Base-by-base conservation (phyloP, 2,329 filamentous ascomycete genomes). In the Fusarium devonianum region DNA sequence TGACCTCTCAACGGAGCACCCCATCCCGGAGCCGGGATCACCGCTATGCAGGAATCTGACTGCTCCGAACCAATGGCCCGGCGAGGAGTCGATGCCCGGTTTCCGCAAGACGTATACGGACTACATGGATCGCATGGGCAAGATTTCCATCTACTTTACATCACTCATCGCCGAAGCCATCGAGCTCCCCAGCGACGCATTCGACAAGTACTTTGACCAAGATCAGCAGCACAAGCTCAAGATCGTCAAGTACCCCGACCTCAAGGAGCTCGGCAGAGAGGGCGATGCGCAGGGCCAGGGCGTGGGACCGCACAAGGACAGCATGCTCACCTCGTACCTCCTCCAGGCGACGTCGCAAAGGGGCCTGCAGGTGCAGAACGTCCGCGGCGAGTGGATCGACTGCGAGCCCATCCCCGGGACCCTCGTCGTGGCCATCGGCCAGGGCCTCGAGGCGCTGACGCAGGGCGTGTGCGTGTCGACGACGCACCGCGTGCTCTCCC, bases 131-230 rank as follows among this genome's bases (percentile, higher is more conserved):
- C 81, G 79, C 58, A 94, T 96, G 90, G 84, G 86, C 53, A 71
- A 73, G 9, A 80, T 95, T 49, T 89, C 86, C 45, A 82, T 87
- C 38, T 77, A 80, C 62, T 95, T 95, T 73, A 93, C 89, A 1
- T 83, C 82, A 9, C 81, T 95, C 21, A 89, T 95, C 61, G 90
- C 91, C 54, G 90, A 95, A 74, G 88, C 89, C n/a, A 87, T 96
- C 55, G 82, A 83, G 8, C 78, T 96, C 5, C 83, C 87, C 0
- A 55, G 78, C 0, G 73, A 80, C 39, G 89, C 91, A 0, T 95
- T 96, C 70, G 76, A 84, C 67, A 84, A 82, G 63, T 95, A 92
- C 77, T 93, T 93, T 72, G 89, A 92, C 68, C 62, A 79, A 76
- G 70, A 81, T 61, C 77, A 83, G 75, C 90, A 94, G 74, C 90